phyloP scores from a whole-genome alignment of 2,329 filamentous ascomycete genomes.

The Botryosphaeria dothidea region DNA sequence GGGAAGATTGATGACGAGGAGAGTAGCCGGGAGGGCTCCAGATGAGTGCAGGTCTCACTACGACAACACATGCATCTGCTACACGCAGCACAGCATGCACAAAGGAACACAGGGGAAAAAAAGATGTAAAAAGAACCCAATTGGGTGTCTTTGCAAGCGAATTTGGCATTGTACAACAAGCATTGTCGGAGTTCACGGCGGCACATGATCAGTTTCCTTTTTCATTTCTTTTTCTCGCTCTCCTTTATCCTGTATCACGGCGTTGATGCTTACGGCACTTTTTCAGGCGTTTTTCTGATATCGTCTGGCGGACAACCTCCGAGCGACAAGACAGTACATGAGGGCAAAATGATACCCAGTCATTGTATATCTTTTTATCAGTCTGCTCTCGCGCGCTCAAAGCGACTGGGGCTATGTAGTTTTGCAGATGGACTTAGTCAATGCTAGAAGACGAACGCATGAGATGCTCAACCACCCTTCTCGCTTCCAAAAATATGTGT shows the following conservation, averaged over 20 bases:
- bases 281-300: constrained; percentile 12
- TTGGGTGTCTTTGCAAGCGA: constrained; percentile 1
- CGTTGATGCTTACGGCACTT: constrained; percentile 6
- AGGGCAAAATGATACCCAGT: constrained; percentile 20
- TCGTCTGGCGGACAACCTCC: constrained; percentile 11
- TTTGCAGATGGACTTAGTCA: constrained; percentile 11
- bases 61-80: background rate
- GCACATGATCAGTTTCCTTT: background rate
- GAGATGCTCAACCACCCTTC: background rate
- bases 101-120: background rate
- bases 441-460: constrained; percentile 13
- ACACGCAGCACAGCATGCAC: background rate
- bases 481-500: background rate
- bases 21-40: background rate
- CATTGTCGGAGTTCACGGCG: constrained; percentile 9
- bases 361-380: constrained; percentile 19
- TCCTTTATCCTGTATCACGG: constrained; percentile 9
- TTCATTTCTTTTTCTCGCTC: background rate
- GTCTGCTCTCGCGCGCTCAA: constrained; percentile 12
- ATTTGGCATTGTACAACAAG: constrained; percentile 16
- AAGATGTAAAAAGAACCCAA: background rate
- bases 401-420: constrained; percentile 9
- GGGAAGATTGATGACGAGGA: constrained; percentile 66
- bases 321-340: constrained; percentile 18
- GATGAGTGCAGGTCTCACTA: background rate